phyloP scores from a whole-genome alignment of 257 asterid genomes.

The Thymus quinquecostatus region DNA sequence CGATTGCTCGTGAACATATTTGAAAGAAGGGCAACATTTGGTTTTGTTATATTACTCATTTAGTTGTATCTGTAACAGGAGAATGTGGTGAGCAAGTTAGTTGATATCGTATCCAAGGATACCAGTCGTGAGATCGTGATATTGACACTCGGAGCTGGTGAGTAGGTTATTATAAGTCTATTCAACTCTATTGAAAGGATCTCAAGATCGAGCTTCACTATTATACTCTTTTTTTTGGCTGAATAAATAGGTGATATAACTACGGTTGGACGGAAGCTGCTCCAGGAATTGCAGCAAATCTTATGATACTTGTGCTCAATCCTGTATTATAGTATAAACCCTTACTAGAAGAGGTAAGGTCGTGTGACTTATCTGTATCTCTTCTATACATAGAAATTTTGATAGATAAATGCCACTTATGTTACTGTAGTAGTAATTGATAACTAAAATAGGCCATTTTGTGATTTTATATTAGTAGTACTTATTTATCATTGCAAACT shows the following conservation, averaged over 20 bases:
- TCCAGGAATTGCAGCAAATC: slow-evolving; percentile 31
- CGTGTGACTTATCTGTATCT: too few relatives aligned
- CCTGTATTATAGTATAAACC: too few relatives aligned
- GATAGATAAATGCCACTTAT: too few relatives aligned
- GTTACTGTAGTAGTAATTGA: too few relatives aligned
- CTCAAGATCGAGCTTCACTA: too few relatives aligned
- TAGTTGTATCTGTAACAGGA: slow-evolving; percentile 23
- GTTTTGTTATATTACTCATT: background rate
- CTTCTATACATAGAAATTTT: too few relatives aligned
- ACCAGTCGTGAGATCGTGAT: slow-evolving; percentile 33
- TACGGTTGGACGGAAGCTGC: slow-evolving; percentile 39
- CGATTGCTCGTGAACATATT: background rate
- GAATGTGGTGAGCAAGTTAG: slow-evolving; percentile 39
- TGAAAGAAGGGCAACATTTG: too few relatives aligned
- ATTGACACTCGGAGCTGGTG: slow-evolving; percentile 49
- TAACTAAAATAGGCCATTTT: too few relatives aligned
- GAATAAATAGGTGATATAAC: slow-evolving; percentile 44
- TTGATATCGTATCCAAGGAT: slow-evolving; percentile 28
- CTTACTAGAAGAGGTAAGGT: too few relatives aligned
- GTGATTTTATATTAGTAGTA: too few relatives aligned
- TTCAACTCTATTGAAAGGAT: background rate
- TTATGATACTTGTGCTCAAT: background rate
- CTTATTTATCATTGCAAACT: too few relatives aligned
- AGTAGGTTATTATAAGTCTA: background rate
- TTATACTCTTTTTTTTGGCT: slow-evolving; percentile 5